These are phyloP conservation scores for Hericium coralloides DNA, from an alignment of 768 basidiomycete genomes.

Conservation along the genomic window DNA sequence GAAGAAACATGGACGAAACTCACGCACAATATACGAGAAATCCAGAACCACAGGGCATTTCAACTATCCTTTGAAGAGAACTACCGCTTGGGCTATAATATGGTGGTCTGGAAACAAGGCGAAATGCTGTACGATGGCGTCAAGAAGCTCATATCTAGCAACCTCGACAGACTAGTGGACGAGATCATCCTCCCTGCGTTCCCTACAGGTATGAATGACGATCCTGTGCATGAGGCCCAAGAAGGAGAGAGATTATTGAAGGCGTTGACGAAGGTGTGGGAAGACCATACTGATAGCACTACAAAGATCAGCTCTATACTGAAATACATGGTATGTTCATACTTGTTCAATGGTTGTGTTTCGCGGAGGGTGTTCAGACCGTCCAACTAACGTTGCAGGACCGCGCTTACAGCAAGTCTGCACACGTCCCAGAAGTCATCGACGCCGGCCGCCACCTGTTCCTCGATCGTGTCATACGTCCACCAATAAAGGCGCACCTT, in stretches of 20 bases:
- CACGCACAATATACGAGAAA: constrained; percentile 82
- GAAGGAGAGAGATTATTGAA: constrained; percentile 84
- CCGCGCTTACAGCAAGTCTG: constrained; percentile 71
- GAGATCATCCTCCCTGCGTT: constrained; percentile 76
- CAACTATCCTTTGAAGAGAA: constrained; percentile 90
- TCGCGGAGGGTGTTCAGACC: constrained; percentile 1
- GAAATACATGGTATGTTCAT: constrained; percentile 79
- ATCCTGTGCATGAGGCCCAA: constrained; percentile 66
- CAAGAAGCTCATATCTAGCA: constrained; percentile 65
- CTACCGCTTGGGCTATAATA: constrained; percentile 89
- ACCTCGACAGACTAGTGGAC: constrained; percentile 72
- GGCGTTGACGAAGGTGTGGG: constrained; percentile 80
- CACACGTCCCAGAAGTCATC: constrained; percentile 71
- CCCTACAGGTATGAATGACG: constrained; percentile 57
- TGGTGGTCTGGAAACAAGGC: constrained; percentile 83
- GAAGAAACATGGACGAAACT: constrained; percentile 81
- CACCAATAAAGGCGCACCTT: constrained; percentile 78
- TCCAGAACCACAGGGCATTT: constrained; percentile 88
- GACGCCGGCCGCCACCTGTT: constrained; percentile 81
- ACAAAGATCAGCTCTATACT: constrained; percentile 80
- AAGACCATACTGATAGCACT: constrained; percentile 88
- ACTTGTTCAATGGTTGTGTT: background rate
- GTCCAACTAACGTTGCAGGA: constrained; percentile 47
- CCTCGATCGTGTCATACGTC: constrained; percentile 66
- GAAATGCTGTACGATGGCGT: constrained; percentile 84